phyloP scores from a whole-genome alignment of 176 grass and related monocot species.

The Lolium perenne region DNA sequence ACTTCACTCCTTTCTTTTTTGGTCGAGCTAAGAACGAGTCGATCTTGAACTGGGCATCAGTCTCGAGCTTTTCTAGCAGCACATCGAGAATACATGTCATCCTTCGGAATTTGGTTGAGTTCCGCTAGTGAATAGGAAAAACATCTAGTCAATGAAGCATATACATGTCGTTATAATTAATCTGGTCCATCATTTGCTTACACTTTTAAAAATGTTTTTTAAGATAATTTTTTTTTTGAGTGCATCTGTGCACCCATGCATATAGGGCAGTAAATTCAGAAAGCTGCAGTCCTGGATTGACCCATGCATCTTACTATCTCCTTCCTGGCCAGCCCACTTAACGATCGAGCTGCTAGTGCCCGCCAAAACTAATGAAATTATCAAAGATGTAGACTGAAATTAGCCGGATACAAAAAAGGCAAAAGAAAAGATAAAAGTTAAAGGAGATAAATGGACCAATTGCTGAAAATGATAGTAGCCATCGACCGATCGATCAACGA shows the following conservation, averaged over 20 bases:
- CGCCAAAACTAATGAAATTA: not conserved
- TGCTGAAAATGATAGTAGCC: conserved; percentile 8
- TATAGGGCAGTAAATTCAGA: not conserved
- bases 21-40: too few relatives aligned
- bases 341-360: not conserved
- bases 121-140: too few relatives aligned
- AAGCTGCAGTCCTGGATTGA: not conserved
- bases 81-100: not conserved
- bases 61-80: too few relatives aligned
- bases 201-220: not conserved
- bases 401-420: conserved; percentile 11
- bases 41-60: too few relatives aligned
- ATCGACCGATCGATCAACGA: not conserved
- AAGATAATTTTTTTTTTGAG: not conserved
- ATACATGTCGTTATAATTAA: not conserved
- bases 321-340: not conserved
- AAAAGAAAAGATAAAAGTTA: conserved; percentile 17
- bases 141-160: too few relatives aligned
- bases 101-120: not conserved
- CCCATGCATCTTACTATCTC: not conserved
- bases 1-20: too few relatives aligned
- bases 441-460: not conserved
- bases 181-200: not conserved
- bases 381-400: not conserved
- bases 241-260: not conserved